These are phyloP conservation scores for Echium plantagineum DNA, from an alignment of 257 asterid genomes.

Conservation along the genomic window DNA sequence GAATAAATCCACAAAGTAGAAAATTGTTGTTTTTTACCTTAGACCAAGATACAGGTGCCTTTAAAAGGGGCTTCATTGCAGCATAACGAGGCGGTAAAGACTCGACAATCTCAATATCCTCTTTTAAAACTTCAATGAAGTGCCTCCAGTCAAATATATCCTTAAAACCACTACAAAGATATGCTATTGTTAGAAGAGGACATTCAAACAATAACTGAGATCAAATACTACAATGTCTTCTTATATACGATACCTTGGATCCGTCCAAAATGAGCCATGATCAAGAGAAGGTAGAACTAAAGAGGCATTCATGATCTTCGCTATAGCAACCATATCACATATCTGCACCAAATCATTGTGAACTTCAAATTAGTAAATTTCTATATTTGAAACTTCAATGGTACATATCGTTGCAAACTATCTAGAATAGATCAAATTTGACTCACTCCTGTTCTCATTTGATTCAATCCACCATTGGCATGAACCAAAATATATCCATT, in stretches of 20 bases:
- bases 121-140: conserved; percentile 42
- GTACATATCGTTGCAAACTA: background rate
- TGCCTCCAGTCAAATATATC: conserved; percentile 67
- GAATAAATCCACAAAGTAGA: background rate
- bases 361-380: background rate
- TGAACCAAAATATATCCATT: conserved; percentile 46
- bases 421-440: background rate
- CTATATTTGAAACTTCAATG: background rate
- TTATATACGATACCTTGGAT: conserved; percentile 42
- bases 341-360: conserved; percentile 23
- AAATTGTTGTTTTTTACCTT: conserved; percentile 22
- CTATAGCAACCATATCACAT: conserved; percentile 66
- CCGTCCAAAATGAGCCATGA: conserved; percentile 57
- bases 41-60: conserved; percentile 75
- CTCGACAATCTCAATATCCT: conserved; percentile 52
- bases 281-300: conserved; percentile 69
- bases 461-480: conserved; percentile 75
- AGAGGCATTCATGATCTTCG: conserved; percentile 47
- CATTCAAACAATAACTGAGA: background rate
- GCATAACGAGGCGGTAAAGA: conserved; percentile 36
- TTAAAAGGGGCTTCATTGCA: conserved; percentile 25
- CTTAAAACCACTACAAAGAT: conserved; percentile 42
- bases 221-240: background rate
- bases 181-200: background rate
- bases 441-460: conserved; percentile 65